These are phyloP conservation scores for Didymella glomerata DNA, from an alignment of 2,329 filamentous ascomycete species.

Conservation along the genomic window DNA sequence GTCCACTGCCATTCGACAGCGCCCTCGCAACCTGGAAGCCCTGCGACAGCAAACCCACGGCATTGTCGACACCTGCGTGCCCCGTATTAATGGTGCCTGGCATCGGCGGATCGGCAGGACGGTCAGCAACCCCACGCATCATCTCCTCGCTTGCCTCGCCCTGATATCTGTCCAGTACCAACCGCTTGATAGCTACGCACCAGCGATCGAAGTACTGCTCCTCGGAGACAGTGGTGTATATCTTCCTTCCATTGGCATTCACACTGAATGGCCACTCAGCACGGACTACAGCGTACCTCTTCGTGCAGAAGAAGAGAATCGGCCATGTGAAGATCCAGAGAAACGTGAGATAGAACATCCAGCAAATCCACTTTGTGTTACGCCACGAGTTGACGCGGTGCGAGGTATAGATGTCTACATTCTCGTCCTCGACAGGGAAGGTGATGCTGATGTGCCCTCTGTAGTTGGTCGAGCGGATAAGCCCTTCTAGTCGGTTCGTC, in stretches of 20 bases:
- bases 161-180: constrained; percentile 66
- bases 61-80: constrained; percentile 42
- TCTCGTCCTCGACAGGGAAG: constrained; percentile 66
- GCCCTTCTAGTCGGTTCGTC: constrained; percentile 60
- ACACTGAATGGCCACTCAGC: constrained; percentile 68
- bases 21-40: constrained; percentile 46
- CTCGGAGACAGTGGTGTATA: constrained; percentile 61
- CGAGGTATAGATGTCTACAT: constrained; percentile 70
- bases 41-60: constrained; percentile 45
- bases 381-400: constrained; percentile 71
- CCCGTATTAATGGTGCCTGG: constrained; percentile 41
- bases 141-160: constrained; percentile 62
- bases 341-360: constrained; percentile 72
- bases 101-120: constrained; percentile 57
- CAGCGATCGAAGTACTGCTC: constrained; percentile 70
- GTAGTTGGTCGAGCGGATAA: constrained; percentile 73
- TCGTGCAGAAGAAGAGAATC: constrained; percentile 71
- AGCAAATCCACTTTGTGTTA: constrained; percentile 68
- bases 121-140: constrained; percentile 40
- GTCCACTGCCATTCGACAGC: constrained; percentile 28
- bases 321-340: constrained; percentile 77
- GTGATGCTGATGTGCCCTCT: constrained; percentile 66
- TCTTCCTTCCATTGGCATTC: constrained; percentile 46
- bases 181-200: constrained; percentile 66
- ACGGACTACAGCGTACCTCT: constrained; percentile 70